Evolutionary conservation across 2,329 filamentous ascomycete genomes (phyloP), one percentile per base, ranked within the genome.

Genomic region (Colletotrichum sp.): DNA sequence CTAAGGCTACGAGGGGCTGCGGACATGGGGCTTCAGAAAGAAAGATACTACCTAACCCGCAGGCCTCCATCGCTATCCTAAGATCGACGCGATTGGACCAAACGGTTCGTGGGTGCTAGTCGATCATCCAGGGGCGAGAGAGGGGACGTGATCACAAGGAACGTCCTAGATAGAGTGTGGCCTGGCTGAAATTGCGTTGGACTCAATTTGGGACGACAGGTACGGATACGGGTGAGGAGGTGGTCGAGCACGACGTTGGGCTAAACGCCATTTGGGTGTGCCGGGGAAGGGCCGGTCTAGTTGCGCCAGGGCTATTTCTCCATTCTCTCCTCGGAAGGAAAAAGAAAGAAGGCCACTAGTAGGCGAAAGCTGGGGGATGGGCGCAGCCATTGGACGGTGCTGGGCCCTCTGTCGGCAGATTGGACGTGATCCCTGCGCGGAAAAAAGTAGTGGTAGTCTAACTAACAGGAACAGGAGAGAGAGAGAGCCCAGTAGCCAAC

Each of bases 71-170:
- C 13, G 16, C 12, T 36, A 39, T 75, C n/a, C 43, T 2, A 60
- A 68, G 56, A 72, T 65, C 56, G 28, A 70, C 70, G 43, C 58
- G 73, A 52, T 62, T 64, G 69, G 70, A 8, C 28, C 30, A 43
- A 28, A 48, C 36, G 62, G 25, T 52, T 48, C 34, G n/a, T 43
- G 10, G 39, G n/a, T 9, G n/a, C 61, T 36, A 58, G 70, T 56
- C 76, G 22, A 80, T 56, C 30, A 80, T 76, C 22, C 61, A 64
- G 61, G 61, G 61, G 30, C n/a, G 39, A 43, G 39, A n/a, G 30
- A 79, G 73, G n/a, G 78, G 73, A 22, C 75, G 43, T 76, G 56
- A 58, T 70, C 60, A 74, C 71, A 55, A 55, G 71, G 43, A 70
- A 61, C 68, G 72, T 55, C 55, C 73, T 64, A 30, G 73, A 27